Evolutionary conservation across 139 green algal species (phyloP).

Genomic region (Desmodesmus armatus): DNA sequence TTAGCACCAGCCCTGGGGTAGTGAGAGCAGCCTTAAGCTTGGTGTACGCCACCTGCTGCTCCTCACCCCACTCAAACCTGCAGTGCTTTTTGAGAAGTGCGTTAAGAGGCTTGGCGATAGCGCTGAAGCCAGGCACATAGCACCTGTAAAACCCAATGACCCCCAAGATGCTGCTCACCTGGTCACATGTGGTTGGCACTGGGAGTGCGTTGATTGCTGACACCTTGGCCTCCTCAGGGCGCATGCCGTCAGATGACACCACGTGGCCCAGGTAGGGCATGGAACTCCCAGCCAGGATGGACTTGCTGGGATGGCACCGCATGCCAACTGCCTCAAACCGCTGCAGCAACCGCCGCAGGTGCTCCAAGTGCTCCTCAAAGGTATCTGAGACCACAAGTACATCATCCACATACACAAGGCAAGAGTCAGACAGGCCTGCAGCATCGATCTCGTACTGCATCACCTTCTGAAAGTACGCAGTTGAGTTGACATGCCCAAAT

Average conservation of each 20-base stretch:
- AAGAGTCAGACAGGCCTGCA: conserved; percentile 2
- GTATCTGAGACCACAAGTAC: background rate
- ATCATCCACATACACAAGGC: conserved; percentile 50
- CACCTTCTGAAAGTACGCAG: conserved; percentile 34
- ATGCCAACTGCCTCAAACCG: conserved; percentile 10
- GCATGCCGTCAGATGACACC: conserved; percentile 41
- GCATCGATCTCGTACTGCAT: conserved; percentile 38
- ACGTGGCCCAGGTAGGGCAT: conserved; percentile 57
- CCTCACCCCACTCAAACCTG: conserved; percentile 25
- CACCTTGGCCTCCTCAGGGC: conserved; percentile 44
- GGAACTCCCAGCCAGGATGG: background rate
- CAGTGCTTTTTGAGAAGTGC: conserved; percentile 41
- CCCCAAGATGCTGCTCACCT: conserved; percentile 48
- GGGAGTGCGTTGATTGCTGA: conserved; percentile 46
- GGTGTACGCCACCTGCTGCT: conserved; percentile 15
- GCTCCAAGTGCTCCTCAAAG: conserved; percentile 12
- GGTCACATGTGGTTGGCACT: conserved; percentile 31
- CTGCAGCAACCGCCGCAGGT: conserved; percentile 46
- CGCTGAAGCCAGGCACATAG: conserved; percentile 48
- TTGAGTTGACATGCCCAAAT: conserved; percentile 44
- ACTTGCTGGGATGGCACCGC: conserved; percentile 44
- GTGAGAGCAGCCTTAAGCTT: conserved; percentile 17
- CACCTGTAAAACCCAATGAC: conserved; percentile 51
- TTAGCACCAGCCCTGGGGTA: background rate
- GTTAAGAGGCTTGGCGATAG: conserved; percentile 43